Evolutionary conservation across 768 basidiomycete species (phyloP).

Genomic region (Pulveroboletus sp.): DNA sequence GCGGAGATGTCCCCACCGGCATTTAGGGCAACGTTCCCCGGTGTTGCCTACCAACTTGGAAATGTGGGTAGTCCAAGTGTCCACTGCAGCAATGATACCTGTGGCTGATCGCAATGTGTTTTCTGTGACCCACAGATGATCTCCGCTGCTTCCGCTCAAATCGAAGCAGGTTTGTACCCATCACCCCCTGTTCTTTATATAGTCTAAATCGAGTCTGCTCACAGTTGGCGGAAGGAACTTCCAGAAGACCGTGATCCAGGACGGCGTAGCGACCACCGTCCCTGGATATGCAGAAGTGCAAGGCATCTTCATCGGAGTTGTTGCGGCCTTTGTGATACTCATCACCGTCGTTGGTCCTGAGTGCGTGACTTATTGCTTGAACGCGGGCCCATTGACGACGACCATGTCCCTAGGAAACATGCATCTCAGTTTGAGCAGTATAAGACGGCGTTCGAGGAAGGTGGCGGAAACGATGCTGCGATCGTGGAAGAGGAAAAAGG

Average conservation of each 20-base stretch:
- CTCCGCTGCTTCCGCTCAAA: slow-evolving; percentile 73
- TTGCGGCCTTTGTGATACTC: slow-evolving; percentile 74
- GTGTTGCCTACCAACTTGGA: slow-evolving; percentile 82
- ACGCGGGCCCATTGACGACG: not conserved
- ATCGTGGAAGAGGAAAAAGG: slow-evolving; percentile 25
- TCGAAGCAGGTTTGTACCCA: slow-evolving; percentile 60
- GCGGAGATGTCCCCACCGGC: slow-evolving; percentile 86
- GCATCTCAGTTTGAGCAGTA: slow-evolving; percentile 82
- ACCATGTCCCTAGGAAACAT: slow-evolving; percentile 51
- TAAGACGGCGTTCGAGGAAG: slow-evolving; percentile 76
- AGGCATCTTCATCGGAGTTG: slow-evolving; percentile 84
- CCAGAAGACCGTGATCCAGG: slow-evolving; percentile 41
- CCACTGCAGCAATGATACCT: not conserved
- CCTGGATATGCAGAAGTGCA: slow-evolving; percentile 76
- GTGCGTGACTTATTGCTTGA: slow-evolving; percentile 38
- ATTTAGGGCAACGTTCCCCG: slow-evolving; percentile 86
- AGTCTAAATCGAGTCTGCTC: not conserved
- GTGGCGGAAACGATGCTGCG: slow-evolving; percentile 53
- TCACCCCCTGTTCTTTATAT: not conserved
- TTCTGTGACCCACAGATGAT: slow-evolving; percentile 43
- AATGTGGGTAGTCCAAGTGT: slow-evolving; percentile 38
- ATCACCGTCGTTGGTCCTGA: slow-evolving; percentile 78
- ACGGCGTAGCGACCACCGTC: slow-evolving; percentile 41
- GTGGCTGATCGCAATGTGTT: not conserved
- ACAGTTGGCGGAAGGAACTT: slow-evolving; percentile 62